Evolutionary conservation across 352 stramenopile genomes (phyloP), one percentile per base, ranked within the genome.

Genomic region (Halophytophthora batemanensis): DNA sequence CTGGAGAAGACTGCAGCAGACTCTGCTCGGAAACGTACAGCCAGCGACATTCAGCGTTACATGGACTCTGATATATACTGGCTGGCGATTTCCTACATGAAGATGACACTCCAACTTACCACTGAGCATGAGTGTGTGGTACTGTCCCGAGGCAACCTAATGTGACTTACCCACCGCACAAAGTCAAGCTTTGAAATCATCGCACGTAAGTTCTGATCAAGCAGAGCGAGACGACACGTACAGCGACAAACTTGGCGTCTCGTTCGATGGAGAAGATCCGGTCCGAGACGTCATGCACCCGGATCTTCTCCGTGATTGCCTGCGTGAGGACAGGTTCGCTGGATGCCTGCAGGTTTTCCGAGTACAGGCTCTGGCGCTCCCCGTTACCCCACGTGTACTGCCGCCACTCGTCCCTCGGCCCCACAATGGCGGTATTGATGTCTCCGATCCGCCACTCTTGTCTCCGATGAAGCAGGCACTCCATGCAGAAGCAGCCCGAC

Each of bases 371-470:
- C 7, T 57, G 54, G 1, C 78, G 72, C 45, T 90, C 77, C 12
- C 69, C 43, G 56, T 80, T 77, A 2, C 77, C 77, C 79, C 82
- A 90, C 1, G 62, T 61, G 41, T 77, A 86, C 45, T 88, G 74
- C 21, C 63, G 57, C 75, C 79, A 88, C 29, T 82, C 64, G 41
- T 90, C 77, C 49, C 79, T 61, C 18, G 79, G 79, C 6, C 79
- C 82, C 12, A 85, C 71, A 42, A 93, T 72, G 19, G 58, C 53
- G 18, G 66, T 34, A 50, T 93, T 89, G 23, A 87, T 55, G 53
- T 90, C 75, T 38, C 77, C 77, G 34, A 92, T 77, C 45, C 82
- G 66, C 79, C 82, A 90, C 44, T 90, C 79, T 33, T 93, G 76
- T 46, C 83, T 87, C 25, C 75, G 68, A 43, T 86, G 63, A 15